Evolutionary conservation across 768 basidiomycete species (phyloP).

Genomic region (Calocera viscosa): DNA sequence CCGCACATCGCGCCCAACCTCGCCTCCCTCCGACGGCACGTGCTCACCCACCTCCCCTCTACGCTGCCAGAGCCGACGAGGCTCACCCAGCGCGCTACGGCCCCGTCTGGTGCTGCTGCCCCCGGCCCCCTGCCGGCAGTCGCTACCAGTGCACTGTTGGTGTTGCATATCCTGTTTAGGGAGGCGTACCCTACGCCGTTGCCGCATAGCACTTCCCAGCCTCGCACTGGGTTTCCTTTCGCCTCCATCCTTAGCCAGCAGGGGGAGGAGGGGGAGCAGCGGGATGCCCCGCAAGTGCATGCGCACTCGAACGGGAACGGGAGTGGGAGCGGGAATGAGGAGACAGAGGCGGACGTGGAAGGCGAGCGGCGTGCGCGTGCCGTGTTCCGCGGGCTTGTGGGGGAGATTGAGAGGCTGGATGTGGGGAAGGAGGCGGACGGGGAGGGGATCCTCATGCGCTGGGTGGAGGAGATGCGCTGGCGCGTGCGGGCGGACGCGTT

Average conservation of each 20-base stretch:
- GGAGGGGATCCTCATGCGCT: neutral
- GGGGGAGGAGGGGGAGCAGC: constrained; percentile 45
- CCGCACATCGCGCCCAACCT: neutral
- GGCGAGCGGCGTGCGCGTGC: constrained; percentile 5
- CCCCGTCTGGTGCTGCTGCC: neutral
- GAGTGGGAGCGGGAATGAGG: constrained; percentile 47
- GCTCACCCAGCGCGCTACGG: neutral
- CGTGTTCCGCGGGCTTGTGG: constrained; percentile 8
- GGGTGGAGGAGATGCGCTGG: constrained; percentile 6
- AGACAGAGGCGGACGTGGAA: constrained; percentile 12
- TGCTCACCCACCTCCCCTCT: neutral
- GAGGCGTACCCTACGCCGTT: neutral
- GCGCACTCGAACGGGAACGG: constrained; percentile 66
- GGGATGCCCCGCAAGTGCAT: no score
- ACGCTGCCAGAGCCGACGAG: neutral
- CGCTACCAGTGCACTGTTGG: neutral
- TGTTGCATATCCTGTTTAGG: neutral
- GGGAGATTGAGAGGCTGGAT: neutral
- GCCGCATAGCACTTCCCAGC: neutral
- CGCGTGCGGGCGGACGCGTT: neutral
- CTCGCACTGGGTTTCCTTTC: neutral
- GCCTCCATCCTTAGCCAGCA: constrained; percentile 28
- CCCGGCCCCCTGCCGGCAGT: neutral
- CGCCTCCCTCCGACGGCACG: neutral
- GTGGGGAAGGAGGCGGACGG: neutral